These are phyloP conservation scores for Chrysopogon serrulatus DNA, from an alignment of 176 grass and related monocot genomes.

Conservation along the genomic window DNA sequence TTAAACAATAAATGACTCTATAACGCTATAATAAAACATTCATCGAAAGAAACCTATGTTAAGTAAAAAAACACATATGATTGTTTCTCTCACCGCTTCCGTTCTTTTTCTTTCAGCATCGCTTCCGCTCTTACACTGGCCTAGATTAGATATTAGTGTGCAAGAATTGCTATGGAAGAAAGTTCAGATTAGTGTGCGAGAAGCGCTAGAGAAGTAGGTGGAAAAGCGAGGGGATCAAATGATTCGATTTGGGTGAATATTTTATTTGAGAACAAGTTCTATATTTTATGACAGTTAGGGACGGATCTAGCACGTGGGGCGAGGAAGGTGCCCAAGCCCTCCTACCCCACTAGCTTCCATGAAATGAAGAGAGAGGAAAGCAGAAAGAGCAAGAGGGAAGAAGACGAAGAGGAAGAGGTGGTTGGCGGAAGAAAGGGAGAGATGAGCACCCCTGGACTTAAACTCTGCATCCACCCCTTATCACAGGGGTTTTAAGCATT, in stretches of 20 bases:
- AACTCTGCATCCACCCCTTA: neutral
- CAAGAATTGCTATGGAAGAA: too few species aligned
- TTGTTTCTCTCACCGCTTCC: neutral
- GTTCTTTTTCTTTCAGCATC: too few species aligned
- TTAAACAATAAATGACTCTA: neutral
- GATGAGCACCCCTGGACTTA: neutral
- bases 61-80: neutral
- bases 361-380: neutral
- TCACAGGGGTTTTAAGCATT: neutral
- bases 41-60: neutral
- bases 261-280: neutral
- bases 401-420: neutral
- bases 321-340: neutral
- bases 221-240: neutral
- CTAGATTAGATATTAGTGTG: neutral
- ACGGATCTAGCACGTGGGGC: rapidly evolving
- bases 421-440: neutral
- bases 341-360: neutral
- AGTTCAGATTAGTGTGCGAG: too few species aligned
- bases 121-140: too few species aligned
- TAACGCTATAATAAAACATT: neutral
- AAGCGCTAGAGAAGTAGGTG: neutral
- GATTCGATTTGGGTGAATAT: neutral
- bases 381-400: neutral
- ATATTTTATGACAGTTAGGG: neutral